Evolutionary conservation across 2,329 filamentous ascomycete genomes (phyloP), one percentile per base, ranked within the genome.

Genomic region (Parascedosporium putredinis): DNA sequence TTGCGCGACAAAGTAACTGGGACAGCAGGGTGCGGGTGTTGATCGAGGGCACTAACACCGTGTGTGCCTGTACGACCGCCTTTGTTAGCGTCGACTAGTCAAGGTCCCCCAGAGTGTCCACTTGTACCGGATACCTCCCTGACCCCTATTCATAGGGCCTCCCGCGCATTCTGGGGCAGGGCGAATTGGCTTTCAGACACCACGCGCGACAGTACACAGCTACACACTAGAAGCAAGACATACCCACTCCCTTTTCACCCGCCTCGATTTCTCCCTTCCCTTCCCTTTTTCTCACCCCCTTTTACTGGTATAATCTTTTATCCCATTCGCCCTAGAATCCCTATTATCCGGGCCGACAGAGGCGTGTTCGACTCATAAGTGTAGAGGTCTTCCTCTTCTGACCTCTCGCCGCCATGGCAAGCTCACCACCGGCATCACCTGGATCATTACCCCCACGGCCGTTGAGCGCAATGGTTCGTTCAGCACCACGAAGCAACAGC

Each of bases 381-480:
- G 47, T 45, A 43, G 47, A 45, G 47, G 36, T 25, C 40, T 25
- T 29, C 12, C 47, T 34, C 38, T n/a, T 44, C 34, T 42, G 47
- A 43, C 40, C 47, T 50, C 49, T 22, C 51, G 56, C 53, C 58
- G 59, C 58, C 57, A 86, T 86, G 82, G 78, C 81, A 60, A 74
- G 73, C 65, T 86, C 84, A 65, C 84, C 83, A 67, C 84, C 84
- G 63, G 74, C 70, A 53, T 88, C 84, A 63, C 84, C 74, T 62
- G 68, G 72, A 62, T 65, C 67, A 54, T 57, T 67, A 53, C 70
- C 76, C 56, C 78, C 80, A 66, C 79, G 88, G 66, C 88, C 89
- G 49, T 74, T 88, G 74, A 94, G 87, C 71, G 83, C 81, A 63
- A 83, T 94, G 73, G 79, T 89, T 60, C 82, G 84, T 60, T 77